phyloP scores from a whole-genome alignment of 768 basidiomycete species.

The Podaxis sp. region DNA sequence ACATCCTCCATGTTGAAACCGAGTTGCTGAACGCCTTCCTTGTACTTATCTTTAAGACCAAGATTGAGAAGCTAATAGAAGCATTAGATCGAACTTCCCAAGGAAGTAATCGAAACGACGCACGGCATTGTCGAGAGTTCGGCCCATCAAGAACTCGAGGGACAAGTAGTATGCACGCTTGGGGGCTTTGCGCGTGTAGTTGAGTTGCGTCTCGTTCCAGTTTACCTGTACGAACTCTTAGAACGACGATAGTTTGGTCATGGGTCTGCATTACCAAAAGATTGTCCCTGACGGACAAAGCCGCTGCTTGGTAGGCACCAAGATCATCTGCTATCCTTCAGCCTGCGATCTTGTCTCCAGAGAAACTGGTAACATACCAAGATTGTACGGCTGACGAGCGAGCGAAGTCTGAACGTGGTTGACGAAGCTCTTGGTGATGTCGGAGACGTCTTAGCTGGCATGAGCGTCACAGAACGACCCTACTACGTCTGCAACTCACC shows the following conservation, averaged over 20 bases:
- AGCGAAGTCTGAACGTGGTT: conserved; percentile 87
- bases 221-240: conserved; percentile 48
- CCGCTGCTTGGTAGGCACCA: conserved; percentile 90
- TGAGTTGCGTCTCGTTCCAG: conserved; percentile 82
- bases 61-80: conserved; percentile 78
- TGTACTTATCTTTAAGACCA: conserved; percentile 75
- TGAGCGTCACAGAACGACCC: conserved; percentile 3
- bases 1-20: conserved; percentile 91
- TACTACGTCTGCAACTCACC: conserved; percentile 43
- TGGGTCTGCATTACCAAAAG: conserved; percentile 55
- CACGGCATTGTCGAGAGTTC: conserved; percentile 69
- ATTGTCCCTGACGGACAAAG: conserved; percentile 84
- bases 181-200: conserved; percentile 77
- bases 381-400: conserved; percentile 87
- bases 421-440: conserved; percentile 73
- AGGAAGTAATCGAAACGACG: conserved; percentile 17
- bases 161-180: conserved; percentile 96
- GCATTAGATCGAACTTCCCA: neutral
- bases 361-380: conserved; percentile 40
- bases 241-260: conserved; percentile 10
- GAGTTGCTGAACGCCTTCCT: conserved; percentile 64
- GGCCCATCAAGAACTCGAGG: conserved; percentile 88
- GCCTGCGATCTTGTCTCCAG: neutral
- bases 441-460: conserved; percentile 44
- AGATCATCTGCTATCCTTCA: conserved; percentile 51